Base-by-base conservation (phyloP, 2,329 filamentous ascomycete genomes). In the Nigrospora sphaerica region DNA sequence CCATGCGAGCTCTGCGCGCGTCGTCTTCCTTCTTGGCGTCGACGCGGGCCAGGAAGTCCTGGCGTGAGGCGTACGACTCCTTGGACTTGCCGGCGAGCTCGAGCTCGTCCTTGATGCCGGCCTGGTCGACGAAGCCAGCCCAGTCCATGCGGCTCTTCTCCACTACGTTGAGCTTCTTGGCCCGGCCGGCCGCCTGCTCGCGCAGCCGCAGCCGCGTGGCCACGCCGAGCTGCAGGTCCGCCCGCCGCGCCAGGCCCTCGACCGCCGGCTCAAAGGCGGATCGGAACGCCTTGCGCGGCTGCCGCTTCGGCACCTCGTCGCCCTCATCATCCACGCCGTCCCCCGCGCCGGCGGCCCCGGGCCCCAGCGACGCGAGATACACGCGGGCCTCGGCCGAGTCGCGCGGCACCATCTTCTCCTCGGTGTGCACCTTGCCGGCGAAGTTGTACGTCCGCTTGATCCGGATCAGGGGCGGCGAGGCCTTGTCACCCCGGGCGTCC, bases 361-460 rank as follows among this genome's bases (percentile, higher is more conserved):
- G 43, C 31, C 65, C 68, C 45, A 73, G 66, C 1, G 77, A 77
- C 2, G 77, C 76, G 13, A 85, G 72, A 53, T 81, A 83, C 12
- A 85, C 70, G 51, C 75, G 79, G 38, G 81, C 83, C 60, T 86
- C 83, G 45, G 81, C 81, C 0, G 81, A 85, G 57, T 80, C 73
- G 39, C 77, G 73, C 4, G 79, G 69, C 1, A 89, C 81, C 12
- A 83, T 67, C 60, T 86, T 88, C 59, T 87, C 82, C 57, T 89
- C 85, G 0, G 77, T 85, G 56, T 86, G 81, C 12, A 84, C 73
- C 56, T 85, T 80, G 31, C 85, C 86, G 33, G 85, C 86, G 55
- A 89, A 89, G 55, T 84, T 85, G 65, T 87, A 88, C 13, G 79
- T 83, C 31, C 83, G 80, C 56, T 82, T 85, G 50, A 89, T 84